These are phyloP conservation scores for Linaria vulgaris DNA, from an alignment of 257 asterid genomes.

Conservation along the genomic window DNA sequence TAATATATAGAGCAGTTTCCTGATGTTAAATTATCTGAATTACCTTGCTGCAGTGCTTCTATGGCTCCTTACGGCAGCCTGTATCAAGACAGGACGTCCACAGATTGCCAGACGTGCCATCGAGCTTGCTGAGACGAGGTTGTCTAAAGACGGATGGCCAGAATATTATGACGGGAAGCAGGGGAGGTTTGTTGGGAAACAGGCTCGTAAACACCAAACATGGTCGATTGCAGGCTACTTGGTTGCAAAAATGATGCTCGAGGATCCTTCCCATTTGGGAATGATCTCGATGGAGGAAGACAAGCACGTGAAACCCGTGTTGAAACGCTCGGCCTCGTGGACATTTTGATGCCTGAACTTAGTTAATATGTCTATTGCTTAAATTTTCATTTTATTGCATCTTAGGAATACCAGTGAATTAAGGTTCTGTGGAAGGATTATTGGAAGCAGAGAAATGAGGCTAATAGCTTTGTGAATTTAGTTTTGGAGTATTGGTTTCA, in stretches of 20 bases:
- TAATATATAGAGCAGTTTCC: background rate
- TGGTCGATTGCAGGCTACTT: slow-evolving; percentile 70
- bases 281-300: slow-evolving; percentile 65
- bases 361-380: background rate
- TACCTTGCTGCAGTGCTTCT: slow-evolving; percentile 51
- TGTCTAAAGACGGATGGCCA: slow-evolving; percentile 70
- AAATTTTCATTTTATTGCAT: background rate
- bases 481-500: too few species aligned
- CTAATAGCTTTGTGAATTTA: too few species aligned
- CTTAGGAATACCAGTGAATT: background rate
- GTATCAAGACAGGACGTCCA: slow-evolving; percentile 67
- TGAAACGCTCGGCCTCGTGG: slow-evolving; percentile 61
- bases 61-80: slow-evolving; percentile 69
- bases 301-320: slow-evolving; percentile 50
- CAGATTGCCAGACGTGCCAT: slow-evolving; percentile 64
- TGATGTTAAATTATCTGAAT: slow-evolving; percentile 21
- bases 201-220: slow-evolving; percentile 60
- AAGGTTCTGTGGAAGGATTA: too few species aligned
- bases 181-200: slow-evolving; percentile 60
- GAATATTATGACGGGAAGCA: slow-evolving; percentile 65
- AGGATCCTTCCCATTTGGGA: slow-evolving; percentile 69
- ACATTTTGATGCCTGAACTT: slow-evolving; percentile 22
- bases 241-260: slow-evolving; percentile 68
- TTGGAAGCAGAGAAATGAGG: too few species aligned
- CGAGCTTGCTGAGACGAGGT: slow-evolving; percentile 51